phyloP scores from a whole-genome alignment of 768 basidiomycete species.

The Suillus weaverae region DNA sequence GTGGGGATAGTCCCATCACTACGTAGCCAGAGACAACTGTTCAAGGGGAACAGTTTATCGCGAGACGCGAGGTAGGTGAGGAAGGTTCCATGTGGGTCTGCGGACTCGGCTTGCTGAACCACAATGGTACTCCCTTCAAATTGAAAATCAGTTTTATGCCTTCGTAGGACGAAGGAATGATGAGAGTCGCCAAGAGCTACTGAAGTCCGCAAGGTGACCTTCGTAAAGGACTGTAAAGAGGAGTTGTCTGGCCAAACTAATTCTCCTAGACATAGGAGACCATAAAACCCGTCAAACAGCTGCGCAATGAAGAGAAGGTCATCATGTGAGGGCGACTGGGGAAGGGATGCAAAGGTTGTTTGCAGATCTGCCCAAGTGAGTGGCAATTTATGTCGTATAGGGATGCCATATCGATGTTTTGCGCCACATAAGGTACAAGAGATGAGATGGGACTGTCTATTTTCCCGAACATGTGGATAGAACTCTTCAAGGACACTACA shows the following conservation, averaged over 20 bases:
- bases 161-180: conserved; percentile 23
- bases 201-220: no score
- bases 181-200: no score
- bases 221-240: accelerated
- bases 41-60: conserved; percentile 25
- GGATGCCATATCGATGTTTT: neutral
- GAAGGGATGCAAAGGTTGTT: neutral
- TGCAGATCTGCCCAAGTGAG: conserved; percentile 18
- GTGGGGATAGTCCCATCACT: conserved; percentile 26
- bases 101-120: neutral
- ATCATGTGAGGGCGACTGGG: conserved; percentile 6
- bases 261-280: conserved; percentile 30
- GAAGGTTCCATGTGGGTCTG: conserved; percentile 21
- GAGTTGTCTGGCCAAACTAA: conserved; percentile 24
- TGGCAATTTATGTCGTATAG: conserved; percentile 8
- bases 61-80: conserved; percentile 23
- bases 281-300: conserved; percentile 25
- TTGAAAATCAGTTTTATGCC: conserved; percentile 38
- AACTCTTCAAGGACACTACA: conserved; percentile 27
- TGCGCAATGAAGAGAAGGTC: conserved; percentile 32
- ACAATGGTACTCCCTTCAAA: conserved; percentile 20
- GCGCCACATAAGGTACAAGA: conserved; percentile 14
- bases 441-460: conserved; percentile 9
- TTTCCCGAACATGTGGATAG: conserved; percentile 30
- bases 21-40: conserved; percentile 36